Conservation (phyloP, 1,284 basidiomycete genomes). For the Cutaneotrichosporon sp. region DNA sequence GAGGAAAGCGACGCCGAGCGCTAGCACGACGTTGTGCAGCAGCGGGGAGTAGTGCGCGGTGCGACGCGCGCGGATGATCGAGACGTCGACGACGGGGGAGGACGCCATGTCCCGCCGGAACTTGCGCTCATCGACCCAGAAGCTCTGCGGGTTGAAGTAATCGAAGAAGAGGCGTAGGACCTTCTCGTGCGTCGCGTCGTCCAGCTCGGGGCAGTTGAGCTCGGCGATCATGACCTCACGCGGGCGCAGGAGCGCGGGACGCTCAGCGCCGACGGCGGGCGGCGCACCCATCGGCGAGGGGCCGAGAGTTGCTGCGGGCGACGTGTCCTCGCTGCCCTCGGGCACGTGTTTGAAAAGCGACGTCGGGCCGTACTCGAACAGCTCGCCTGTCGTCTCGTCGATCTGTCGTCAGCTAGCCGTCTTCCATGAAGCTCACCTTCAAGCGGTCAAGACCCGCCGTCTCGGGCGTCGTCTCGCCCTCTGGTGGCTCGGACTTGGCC, state of each 20-base stretch:
- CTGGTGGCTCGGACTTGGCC: constrained; percentile 10
- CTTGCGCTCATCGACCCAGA: constrained; percentile 29
- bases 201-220: constrained; percentile 23
- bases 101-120: constrained; percentile 25
- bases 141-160: constrained; percentile 34
- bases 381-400: constrained; percentile 26
- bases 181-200: constrained; percentile 24
- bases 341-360: constrained; percentile 22
- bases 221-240: constrained; percentile 5
- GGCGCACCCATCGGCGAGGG: constrained; percentile 3
- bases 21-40: constrained; percentile 75
- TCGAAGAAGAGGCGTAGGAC: constrained; percentile 30
- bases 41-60: constrained; percentile 41
- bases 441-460: constrained; percentile 16
- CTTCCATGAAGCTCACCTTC: constrained; percentile 13
- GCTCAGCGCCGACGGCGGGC: constrained; percentile 2
- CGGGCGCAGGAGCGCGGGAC: constrained; percentile 12
- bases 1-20: constrained; percentile 32
- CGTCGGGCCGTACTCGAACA: constrained; percentile 23
- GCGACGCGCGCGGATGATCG: constrained; percentile 23
- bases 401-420: constrained; percentile 14
- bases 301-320: constrained; percentile 1
- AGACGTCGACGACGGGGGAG: constrained; percentile 11
- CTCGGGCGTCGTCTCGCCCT: constrained; percentile 1
- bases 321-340: constrained; percentile 1